Percentiles rank a stretch among this genome's conserved stretches.
These are phyloP conservation scores for Ganoderma multipileum DNA, from an alignment of 1,284 basidiomycete species.

Conservation along the genomic window DNA sequence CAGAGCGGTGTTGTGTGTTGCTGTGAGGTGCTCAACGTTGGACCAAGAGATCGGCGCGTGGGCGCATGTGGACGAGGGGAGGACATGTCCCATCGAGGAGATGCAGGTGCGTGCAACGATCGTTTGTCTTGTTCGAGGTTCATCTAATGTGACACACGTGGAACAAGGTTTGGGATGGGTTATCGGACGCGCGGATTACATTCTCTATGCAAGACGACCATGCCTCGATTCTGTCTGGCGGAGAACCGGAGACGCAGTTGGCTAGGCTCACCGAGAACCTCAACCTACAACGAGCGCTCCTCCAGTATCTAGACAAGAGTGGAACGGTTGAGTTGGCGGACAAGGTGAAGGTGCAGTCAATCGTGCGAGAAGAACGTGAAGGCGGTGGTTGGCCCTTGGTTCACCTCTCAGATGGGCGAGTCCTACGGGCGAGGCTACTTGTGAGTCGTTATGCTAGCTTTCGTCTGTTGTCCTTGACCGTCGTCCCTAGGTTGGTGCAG, in stretches of 20 bases:
- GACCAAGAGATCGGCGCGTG: conserved; percentile 82
- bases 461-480: conserved; percentile 17
- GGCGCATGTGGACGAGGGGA: conserved; percentile 73
- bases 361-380: conserved; percentile 54
- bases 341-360: conserved; percentile 72
- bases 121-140: not conserved
- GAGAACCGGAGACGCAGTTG: conserved; percentile 52
- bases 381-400: conserved; percentile 77
- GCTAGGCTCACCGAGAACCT: conserved; percentile 89
- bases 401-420: conserved; percentile 66
- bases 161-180: conserved; percentile 86
- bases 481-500: conserved; percentile 82
- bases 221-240: conserved; percentile 41
- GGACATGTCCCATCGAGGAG: conserved; percentile 79
- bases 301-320: conserved; percentile 58
- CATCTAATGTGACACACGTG: not conserved
- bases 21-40: conserved; percentile 1
- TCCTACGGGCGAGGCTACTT: conserved; percentile 55
- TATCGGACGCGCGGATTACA: conserved; percentile 80
- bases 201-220: conserved; percentile 64
- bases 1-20: conserved; percentile 6
- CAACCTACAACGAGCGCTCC: conserved; percentile 86
- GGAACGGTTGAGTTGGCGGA: conserved; percentile 64
- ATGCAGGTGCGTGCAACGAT: conserved; percentile 71
- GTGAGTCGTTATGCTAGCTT: conserved; percentile 48